phyloP scores from a whole-genome alignment of 2,329 filamentous ascomycete species.

The Aspergillus texensis region DNA sequence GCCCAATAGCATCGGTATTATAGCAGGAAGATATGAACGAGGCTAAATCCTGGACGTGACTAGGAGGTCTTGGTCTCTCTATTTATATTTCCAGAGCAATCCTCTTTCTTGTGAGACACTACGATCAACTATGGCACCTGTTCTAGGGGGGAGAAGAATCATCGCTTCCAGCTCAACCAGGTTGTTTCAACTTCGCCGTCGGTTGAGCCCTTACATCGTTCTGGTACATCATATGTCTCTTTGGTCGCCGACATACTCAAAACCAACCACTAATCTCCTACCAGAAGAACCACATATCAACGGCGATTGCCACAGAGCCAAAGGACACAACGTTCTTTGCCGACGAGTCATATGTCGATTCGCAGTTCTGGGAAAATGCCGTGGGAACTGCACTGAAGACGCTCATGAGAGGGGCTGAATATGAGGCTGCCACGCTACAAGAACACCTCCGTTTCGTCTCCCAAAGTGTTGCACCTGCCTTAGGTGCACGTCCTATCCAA shows the following conservation, averaged over 20 bases:
- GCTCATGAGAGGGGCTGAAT: background rate
- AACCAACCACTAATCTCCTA: background rate
- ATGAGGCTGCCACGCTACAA: background rate
- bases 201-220: background rate
- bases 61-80: background rate
- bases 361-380: background rate
- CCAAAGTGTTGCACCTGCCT: background rate
- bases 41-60: background rate
- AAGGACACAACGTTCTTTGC: background rate
- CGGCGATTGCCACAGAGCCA: background rate
- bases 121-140: background rate
- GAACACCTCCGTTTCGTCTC: background rate
- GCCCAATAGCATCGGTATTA: background rate
- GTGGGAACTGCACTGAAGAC: background rate
- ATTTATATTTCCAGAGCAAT: background rate
- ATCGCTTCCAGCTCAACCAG: background rate
- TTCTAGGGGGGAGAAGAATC: background rate
- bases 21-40: background rate
- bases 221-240: background rate
- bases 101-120: background rate
- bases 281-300: background rate
- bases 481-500: slow-evolving; percentile 1
- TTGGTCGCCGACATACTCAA: background rate
- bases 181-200: background rate
- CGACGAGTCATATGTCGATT: no score